Evolutionary conservation across 345 rosid genomes (phyloP).

Genomic region (Salix viminalis): DNA sequence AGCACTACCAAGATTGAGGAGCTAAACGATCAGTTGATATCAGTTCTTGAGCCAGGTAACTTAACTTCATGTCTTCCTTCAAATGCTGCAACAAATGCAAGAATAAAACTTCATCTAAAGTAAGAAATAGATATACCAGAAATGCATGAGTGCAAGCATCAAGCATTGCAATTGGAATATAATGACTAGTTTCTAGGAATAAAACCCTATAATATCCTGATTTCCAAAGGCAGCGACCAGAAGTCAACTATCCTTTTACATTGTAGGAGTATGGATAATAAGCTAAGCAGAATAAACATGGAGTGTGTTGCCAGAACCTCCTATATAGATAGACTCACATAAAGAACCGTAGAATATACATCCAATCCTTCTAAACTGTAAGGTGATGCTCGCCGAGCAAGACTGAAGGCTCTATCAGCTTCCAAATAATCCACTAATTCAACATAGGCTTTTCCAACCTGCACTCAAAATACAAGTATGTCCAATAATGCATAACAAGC

Average conservation of each 20-base stretch:
- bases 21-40: conserved; percentile 91
- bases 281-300: neutral
- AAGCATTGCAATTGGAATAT: neutral
- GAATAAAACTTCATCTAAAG: conserved; percentile 6
- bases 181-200: too few species aligned
- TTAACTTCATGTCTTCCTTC: conserved; percentile 96
- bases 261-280: neutral
- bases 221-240: neutral
- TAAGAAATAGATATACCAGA: neutral
- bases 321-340: conserved; percentile 48
- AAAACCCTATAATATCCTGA: neutral
- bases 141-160: neutral
- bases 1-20: conserved; percentile 85
- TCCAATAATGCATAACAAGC: neutral
- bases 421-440: conserved; percentile 89
- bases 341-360: conserved; percentile 87
- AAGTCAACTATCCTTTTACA: neutral
- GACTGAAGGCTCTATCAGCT: conserved; percentile 82
- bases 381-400: conserved; percentile 74
- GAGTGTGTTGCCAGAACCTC: neutral
- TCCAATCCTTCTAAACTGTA: conserved; percentile 96
- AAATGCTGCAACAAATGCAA: conserved; percentile 61
- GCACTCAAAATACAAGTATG: conserved; percentile 17
- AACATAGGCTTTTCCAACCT: conserved; percentile 92
- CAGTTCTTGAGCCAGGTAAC: conserved; percentile 91